A percentile compares a stretch with the other conserved stretches of the same genome.
Conservation (phyloP, 306 rosid genomes). For the Fragaria nilgerrensis region DNA sequence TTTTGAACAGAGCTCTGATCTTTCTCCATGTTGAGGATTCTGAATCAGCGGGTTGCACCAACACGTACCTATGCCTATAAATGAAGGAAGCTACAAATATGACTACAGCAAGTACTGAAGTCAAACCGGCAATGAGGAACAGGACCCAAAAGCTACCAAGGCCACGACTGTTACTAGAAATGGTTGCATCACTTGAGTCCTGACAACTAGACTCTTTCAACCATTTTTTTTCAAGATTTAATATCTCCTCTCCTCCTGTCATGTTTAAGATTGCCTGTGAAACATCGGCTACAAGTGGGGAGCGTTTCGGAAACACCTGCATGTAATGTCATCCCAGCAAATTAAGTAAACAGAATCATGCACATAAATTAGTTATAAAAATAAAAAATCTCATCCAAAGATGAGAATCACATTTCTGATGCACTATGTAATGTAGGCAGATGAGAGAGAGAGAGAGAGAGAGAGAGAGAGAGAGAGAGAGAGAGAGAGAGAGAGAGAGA, state of each 20-base stretch:
- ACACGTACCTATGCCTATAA: slow-evolving; percentile 32
- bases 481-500: too few species aligned
- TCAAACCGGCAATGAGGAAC: slow-evolving; percentile 45
- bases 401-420: background rate
- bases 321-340: background rate
- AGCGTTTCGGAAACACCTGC: slow-evolving; percentile 47
- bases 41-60: slow-evolving; percentile 1
- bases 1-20: slow-evolving; percentile 17
- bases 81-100: slow-evolving; percentile 33
- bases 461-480: too few species aligned
- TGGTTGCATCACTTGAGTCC: slow-evolving; percentile 22
- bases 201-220: slow-evolving; percentile 25
- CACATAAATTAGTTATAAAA: background rate
- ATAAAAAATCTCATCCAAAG: background rate
- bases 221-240: slow-evolving; percentile 49
- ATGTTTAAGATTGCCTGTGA: slow-evolving; percentile 58
- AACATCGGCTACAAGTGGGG: slow-evolving; percentile 51
- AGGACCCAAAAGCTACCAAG: slow-evolving; percentile 67
- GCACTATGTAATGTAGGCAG: background rate
- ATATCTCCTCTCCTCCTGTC: slow-evolving; percentile 55
- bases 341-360: background rate
- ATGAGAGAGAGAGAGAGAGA: too few species aligned
- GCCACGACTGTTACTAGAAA: slow-evolving; percentile 38
- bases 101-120: slow-evolving; percentile 33
- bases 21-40: slow-evolving; percentile 35